Conservation (phyloP, 2,329 filamentous ascomycete species). For the Claviceps monticola region DNA sequence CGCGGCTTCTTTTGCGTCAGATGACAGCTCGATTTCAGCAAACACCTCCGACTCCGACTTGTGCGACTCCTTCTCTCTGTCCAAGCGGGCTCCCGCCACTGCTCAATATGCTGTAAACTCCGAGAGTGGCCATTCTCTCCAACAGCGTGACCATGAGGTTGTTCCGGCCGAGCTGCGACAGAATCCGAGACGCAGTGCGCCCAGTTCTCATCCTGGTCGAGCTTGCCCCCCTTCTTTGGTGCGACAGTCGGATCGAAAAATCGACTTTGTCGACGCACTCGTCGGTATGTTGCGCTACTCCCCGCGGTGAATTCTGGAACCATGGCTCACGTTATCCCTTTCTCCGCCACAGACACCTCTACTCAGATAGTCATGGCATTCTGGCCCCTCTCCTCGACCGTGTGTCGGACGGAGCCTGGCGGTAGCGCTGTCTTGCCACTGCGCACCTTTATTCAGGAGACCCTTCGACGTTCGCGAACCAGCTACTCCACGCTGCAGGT, state of each 20-base stretch:
- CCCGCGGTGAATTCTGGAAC: conserved; percentile 8
- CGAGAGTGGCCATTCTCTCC: conserved; percentile 8
- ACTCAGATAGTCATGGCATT: conserved; percentile 95
- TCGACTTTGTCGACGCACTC: conserved; percentile 90
- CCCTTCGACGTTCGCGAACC: conserved; percentile 81
- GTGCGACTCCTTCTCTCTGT: conserved; percentile 29
- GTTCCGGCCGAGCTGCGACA: conserved; percentile 50
- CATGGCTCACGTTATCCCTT: neutral
- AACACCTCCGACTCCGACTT: conserved; percentile 42
- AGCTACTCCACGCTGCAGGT: conserved; percentile 97
- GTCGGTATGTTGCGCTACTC: conserved; percentile 64
- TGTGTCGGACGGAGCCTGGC: conserved; percentile 58
- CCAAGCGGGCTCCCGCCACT: conserved; percentile 11
- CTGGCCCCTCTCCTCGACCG: conserved; percentile 79
- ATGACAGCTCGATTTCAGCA: conserved; percentile 51
- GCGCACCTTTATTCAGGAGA: conserved; percentile 95
- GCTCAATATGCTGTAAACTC: conserved; percentile 12
- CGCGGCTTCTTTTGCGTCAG: conserved; percentile 54
- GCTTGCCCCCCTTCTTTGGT: conserved; percentile 61
- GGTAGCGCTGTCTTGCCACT: conserved; percentile 73
- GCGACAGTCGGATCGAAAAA: conserved; percentile 81
- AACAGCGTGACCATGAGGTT: conserved; percentile 29
- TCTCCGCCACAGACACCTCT: conserved; percentile 60
- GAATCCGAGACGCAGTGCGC: conserved; percentile 45
- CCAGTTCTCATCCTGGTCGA: conserved; percentile 39